Evolutionary conservation across 2,329 filamentous ascomycete species (phyloP), one percentile per base, ranked within the genome.

Genomic region (Alternaria ventricosa): DNA sequence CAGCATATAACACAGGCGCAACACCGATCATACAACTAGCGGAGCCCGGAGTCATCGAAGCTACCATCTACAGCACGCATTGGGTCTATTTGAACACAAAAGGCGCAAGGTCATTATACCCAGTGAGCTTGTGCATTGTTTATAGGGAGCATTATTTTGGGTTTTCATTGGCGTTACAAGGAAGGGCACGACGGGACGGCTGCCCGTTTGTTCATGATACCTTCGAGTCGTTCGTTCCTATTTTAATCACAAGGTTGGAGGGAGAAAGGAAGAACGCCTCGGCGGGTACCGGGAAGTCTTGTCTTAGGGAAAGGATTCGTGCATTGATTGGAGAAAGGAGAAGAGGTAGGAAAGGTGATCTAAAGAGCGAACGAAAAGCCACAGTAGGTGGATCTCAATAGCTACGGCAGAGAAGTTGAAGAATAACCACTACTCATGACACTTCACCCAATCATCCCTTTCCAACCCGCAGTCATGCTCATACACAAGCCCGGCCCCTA

Each of bases 21-120:
- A 23, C 10, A 36, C 36, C 13, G 49, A 41, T 41, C 49, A 53
- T 41, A 20, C 30, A 18, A 25, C 30, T 30, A 53, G 28, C 30
- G 13, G 30, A 41, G 49, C 49, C 49, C 49, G 30, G 49, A 25
- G 49, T 25, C 30, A 53, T 53, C 30, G 30, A 53, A 23, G 49
- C 49, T 53, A 36, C 49, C 30, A 53, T 53, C 49, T 53, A 53
- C 60, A 50, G 23, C 30, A 55, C 30, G 49, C 55, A 55, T 62
- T 50, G 36, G 53, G 53, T 61, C 45, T 30, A 55, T 57, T 61
- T 57, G 58, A 57, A 55, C 45, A 61, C 45, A 45, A 57, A 27
- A 44, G 55, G 60, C 60, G 60, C 30, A 62, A 62, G 28, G 60
- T 49, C 28, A 59, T 62, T 59, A 56, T 62, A 62, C 60, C 60